These are phyloP conservation scores for Oryza brachyantha DNA, from an alignment of 176 grass and related monocot genomes.

Conservation along the genomic window DNA sequence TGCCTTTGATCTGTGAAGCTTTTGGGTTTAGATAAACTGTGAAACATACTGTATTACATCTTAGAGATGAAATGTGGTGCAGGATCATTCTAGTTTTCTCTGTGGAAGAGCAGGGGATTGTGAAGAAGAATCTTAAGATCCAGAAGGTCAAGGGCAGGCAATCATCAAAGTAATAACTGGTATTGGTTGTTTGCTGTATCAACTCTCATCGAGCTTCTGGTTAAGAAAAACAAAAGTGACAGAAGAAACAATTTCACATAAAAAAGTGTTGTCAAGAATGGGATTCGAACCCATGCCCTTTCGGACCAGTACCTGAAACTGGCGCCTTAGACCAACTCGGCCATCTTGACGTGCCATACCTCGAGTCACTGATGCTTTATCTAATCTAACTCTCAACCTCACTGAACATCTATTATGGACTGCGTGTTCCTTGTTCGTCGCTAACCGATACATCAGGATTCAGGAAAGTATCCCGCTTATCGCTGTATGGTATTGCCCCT, in stretches of 20 bases:
- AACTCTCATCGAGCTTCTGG: neutral
- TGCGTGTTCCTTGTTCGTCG: neutral
- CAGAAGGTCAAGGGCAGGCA: constrained; percentile 54
- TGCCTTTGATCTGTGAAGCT: neutral
- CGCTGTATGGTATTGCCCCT: neutral
- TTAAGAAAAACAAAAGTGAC: too few species aligned
- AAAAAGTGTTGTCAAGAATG: constrained; percentile 60
- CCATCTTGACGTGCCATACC: constrained; percentile 55
- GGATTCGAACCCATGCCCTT: constrained; percentile 53
- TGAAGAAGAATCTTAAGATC: constrained; percentile 32
- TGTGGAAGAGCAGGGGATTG: constrained; percentile 55
- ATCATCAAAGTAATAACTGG: constrained; percentile 19
- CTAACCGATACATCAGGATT: neutral
- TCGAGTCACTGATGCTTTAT: too few species aligned
- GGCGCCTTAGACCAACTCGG: constrained; percentile 99
- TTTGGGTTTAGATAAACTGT: neutral
- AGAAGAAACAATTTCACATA: too few species aligned
- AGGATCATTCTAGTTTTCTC: constrained; percentile 48
- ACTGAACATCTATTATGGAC: too few species aligned
- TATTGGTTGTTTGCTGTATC: neutral
- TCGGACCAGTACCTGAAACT: constrained; percentile 91
- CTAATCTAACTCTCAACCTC: too few species aligned
- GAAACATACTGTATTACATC: neutral
- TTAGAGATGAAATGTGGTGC: neutral
- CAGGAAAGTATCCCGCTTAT: neutral